These are phyloP conservation scores for Globisporangium nodosum DNA, from an alignment of 352 stramenopile genomes.

Conservation along the genomic window DNA sequence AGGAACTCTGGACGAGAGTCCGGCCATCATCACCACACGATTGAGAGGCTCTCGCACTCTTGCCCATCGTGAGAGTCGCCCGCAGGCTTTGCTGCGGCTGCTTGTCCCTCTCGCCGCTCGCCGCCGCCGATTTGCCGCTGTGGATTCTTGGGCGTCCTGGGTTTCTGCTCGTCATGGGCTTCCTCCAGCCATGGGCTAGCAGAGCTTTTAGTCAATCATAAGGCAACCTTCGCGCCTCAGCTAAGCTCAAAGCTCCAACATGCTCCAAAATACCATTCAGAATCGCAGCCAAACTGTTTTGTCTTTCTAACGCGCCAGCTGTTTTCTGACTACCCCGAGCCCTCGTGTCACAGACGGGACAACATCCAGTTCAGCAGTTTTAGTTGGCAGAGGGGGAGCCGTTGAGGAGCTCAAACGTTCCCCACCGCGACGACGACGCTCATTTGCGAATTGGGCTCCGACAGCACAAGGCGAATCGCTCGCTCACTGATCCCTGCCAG, in stretches of 20 bases:
- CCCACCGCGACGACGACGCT: not conserved
- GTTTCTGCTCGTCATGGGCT: too few species aligned
- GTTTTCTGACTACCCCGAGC: not conserved
- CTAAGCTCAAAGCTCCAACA: too few species aligned
- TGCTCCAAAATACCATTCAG: too few species aligned
- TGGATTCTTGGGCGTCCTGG: too few species aligned
- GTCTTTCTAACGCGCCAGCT: not conserved
- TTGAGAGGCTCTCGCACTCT: too few species aligned
- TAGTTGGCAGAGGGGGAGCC: not conserved
- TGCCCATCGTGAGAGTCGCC: not conserved
- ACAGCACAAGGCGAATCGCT: not conserved
- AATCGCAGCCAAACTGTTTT: too few species aligned
- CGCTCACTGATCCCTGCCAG: not conserved
- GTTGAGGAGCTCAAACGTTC: not conserved
- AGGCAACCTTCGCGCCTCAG: too few species aligned
- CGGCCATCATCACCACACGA: too few species aligned
- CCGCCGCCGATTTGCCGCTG: not conserved
- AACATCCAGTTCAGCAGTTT: not conserved
- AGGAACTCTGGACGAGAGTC: too few species aligned
- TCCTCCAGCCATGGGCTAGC: too few species aligned
- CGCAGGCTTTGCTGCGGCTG: not conserved
- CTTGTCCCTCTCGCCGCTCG: not conserved
- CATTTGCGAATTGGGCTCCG: not conserved
- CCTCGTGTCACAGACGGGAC: not conserved
- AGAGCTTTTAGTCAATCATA: too few species aligned